Evolutionary conservation across 306 rosid species (phyloP).

Genomic region (Vigna radiata): DNA sequence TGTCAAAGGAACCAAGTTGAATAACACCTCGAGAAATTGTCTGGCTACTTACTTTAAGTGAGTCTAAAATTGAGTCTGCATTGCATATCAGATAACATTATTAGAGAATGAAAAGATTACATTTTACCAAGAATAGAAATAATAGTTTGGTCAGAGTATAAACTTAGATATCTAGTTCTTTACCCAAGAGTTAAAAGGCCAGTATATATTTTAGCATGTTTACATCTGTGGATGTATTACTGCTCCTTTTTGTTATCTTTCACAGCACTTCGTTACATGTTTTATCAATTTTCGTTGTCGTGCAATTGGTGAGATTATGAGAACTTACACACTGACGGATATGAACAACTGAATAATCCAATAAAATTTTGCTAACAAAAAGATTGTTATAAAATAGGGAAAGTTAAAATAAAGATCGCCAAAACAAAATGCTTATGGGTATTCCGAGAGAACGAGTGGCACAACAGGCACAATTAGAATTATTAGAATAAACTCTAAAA

Average conservation of each 20-base stretch:
- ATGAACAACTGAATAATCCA: too few species aligned
- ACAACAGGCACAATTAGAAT: too few species aligned
- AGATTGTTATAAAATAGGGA: neutral
- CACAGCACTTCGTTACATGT: neutral
- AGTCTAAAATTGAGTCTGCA: slow-evolving; percentile 46
- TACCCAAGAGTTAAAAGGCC: neutral
- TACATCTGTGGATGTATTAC: neutral
- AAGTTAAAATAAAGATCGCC: neutral
- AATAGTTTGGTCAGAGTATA: slow-evolving; percentile 16
- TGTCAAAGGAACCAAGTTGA: slow-evolving; percentile 40
- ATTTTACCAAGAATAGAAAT: slow-evolving; percentile 12
- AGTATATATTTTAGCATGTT: neutral
- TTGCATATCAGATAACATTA: slow-evolving; percentile 31
- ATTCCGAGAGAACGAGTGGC: too few species aligned
- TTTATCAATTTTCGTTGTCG: slow-evolving; percentile 17
- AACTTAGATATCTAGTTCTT: neutral
- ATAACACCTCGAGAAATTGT: slow-evolving; percentile 44
- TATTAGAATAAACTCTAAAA: too few species aligned
- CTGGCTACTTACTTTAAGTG: slow-evolving; percentile 44
- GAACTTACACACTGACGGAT: neutral
- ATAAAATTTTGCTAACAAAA: too few species aligned
- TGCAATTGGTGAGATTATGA: neutral
- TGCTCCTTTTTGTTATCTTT: neutral
- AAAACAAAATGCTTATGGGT: too few species aligned
- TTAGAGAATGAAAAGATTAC: slow-evolving; percentile 31